A percentile compares a stretch with the other conserved stretches of the same genome.
Conservation (phyloP, 306 rosid species). For the Vigna nakashimae region DNA sequence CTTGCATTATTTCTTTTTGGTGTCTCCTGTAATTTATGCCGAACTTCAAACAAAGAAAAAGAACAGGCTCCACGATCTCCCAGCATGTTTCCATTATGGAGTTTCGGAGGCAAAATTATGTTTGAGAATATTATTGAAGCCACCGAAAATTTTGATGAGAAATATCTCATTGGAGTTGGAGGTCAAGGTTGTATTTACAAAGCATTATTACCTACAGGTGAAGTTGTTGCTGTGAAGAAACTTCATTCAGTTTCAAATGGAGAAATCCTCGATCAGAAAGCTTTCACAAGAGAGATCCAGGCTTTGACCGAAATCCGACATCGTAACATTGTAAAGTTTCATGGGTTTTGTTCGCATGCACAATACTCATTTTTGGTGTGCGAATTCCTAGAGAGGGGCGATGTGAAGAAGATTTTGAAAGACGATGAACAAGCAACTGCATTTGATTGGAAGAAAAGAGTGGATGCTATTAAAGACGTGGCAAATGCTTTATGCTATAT, state of each 20-base stretch:
- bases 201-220: background rate
- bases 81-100: background rate
- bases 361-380: too few relatives aligned
- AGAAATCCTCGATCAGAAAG: background rate
- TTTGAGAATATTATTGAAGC: background rate
- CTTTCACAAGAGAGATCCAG: background rate
- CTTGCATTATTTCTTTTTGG: background rate
- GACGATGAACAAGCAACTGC: too few relatives aligned
- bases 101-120: background rate
- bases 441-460: too few relatives aligned
- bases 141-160: background rate
- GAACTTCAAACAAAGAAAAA: background rate
- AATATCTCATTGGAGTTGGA: background rate
- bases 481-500: too few relatives aligned
- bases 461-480: too few relatives aligned
- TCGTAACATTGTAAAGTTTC: too few relatives aligned
- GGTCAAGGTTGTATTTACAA: conserved; percentile 27
- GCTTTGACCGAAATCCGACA: background rate
- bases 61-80: background rate
- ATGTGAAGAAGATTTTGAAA: too few relatives aligned
- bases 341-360: too few relatives aligned
- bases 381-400: too few relatives aligned
- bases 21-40: background rate
- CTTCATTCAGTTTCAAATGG: background rate
- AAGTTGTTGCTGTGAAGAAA: conserved; percentile 27